Evolutionary conservation across 1,284 basidiomycete genomes (phyloP), one percentile per base, ranked within the genome.

Genomic region (Mycosarcoma mackinlayi): DNA sequence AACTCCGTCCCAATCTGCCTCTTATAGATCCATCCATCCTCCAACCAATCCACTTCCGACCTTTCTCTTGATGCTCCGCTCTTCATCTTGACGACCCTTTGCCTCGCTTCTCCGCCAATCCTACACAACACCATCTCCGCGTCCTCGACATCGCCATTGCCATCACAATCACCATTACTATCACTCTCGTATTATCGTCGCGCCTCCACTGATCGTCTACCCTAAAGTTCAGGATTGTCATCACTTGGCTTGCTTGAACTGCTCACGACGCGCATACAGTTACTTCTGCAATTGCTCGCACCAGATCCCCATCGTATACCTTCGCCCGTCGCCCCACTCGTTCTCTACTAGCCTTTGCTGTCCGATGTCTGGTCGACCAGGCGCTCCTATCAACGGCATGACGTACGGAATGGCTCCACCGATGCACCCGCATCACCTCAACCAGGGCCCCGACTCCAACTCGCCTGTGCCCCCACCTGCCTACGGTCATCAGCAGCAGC

Each of bases 401-500:
- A 56, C 57, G 27, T 72, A 72, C 63, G 63, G 68, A 25, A 72
- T 72, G 68, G 58, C 59, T 37, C 63, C 63, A 18, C 63, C 68
- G 1, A 65, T 71, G 68, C 58, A 59, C 28, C 58, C 62, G 50
- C 68, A 65, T 55, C 62, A 71, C 48, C 30, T 65, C 24, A 46
- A 54, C 31, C 67, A 70, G 25, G 57, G 45, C 21, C 35, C 38
- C 6, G 68, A 71, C 21, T 58, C 61, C 25, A 39, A 41, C 21
- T 60, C 62, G 1, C 53, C 65, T 10, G 39, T 60, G 4, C 57
- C 64, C 16, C 51, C 55, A 11, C 55, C 61, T 28, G 24, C 49
- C 46, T 63, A 73, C 40, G 61, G 27, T 33, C 51, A 54, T 8
- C 52, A 54, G 25, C 51, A 54, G 48, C 56, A 49, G 52, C 71